Evolutionary conservation across 2,329 filamentous ascomycete genomes (phyloP).

Genomic region (Rosellinia necatrix): DNA sequence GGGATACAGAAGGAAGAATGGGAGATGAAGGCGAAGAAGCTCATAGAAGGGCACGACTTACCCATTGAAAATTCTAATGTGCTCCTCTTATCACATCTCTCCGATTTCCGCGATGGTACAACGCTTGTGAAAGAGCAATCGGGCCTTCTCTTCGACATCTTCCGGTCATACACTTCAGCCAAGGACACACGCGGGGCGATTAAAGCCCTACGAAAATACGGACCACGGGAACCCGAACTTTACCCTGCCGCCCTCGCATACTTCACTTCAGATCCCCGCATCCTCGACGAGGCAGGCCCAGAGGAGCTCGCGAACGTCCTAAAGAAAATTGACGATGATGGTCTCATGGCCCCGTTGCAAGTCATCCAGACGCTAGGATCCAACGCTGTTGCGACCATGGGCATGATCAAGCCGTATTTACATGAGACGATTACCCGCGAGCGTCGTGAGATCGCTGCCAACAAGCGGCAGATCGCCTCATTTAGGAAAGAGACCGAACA

Average conservation of each 20-base stretch:
- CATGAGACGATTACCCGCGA: constrained; percentile 87
- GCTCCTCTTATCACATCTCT: constrained; percentile 87
- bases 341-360: constrained; percentile 92
- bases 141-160: constrained; percentile 90
- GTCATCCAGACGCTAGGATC: constrained; percentile 88
- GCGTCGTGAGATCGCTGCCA: constrained; percentile 79
- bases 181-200: constrained; percentile 91
- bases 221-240: constrained; percentile 84
- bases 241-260: constrained; percentile 93
- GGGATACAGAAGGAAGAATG: constrained; percentile 72
- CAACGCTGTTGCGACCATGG: constrained; percentile 84
- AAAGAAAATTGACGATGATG: constrained; percentile 84
- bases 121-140: constrained; percentile 93
- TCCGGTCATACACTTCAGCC: constrained; percentile 90
- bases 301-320: constrained; percentile 83
- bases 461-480: constrained; percentile 79
- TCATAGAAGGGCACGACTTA: constrained; percentile 80
- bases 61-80: constrained; percentile 96
- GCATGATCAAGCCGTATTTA: constrained; percentile 93
- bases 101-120: constrained; percentile 87
- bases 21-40: constrained; percentile 86
- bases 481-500: constrained; percentile 83
- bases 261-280: constrained; percentile 81
- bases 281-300: constrained; percentile 81
- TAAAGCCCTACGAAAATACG: constrained; percentile 88